These are phyloP conservation scores for Ophiostoma sp. DNA, from an alignment of 2,329 filamentous ascomycete species.

Conservation along the genomic window DNA sequence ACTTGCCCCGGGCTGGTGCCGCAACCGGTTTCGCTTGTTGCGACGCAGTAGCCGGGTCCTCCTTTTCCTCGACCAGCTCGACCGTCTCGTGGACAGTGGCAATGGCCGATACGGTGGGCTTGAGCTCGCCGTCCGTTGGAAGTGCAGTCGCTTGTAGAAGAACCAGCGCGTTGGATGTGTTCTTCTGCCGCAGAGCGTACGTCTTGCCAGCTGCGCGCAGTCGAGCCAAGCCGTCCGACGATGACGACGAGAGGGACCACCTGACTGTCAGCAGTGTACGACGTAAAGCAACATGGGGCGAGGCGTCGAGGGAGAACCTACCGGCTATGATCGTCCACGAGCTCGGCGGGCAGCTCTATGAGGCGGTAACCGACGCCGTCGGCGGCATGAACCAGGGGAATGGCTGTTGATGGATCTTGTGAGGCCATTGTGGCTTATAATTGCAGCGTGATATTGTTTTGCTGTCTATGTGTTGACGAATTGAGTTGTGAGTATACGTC, in stretches of 20 bases:
- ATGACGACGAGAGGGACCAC: conserved; percentile 44
- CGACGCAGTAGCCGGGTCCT: background rate
- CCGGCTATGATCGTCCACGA: conserved; percentile 56
- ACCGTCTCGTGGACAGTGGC: conserved; percentile 63
- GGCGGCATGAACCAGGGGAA: conserved; percentile 53
- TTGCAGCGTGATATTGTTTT: background rate
- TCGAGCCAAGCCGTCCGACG: conserved; percentile 53
- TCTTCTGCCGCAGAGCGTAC: conserved; percentile 64
- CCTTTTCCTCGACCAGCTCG: conserved; percentile 52
- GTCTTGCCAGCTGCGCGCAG: conserved; percentile 53
- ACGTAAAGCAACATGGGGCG: background rate
- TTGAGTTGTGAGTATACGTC: background rate
- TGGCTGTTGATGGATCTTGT: conserved; percentile 47
- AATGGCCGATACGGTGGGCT: conserved; percentile 48
- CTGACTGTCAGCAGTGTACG: conserved; percentile 25
- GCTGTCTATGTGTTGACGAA: background rate
- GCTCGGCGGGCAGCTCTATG: conserved; percentile 61
- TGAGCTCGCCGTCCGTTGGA: background rate
- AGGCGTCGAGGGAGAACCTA: conserved; percentile 26
- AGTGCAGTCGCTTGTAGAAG: conserved; percentile 46
- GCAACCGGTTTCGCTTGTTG: conserved; percentile 24
- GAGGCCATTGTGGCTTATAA: conserved; percentile 42
- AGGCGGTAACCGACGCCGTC: conserved; percentile 57
- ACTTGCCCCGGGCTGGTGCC: conserved; percentile 50
- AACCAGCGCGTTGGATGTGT: conserved; percentile 66